These are phyloP conservation scores for Funneliformis mosseae DNA, from an alignment of 192 early-diverging fungal genomes.

Conservation along the genomic window DNA sequence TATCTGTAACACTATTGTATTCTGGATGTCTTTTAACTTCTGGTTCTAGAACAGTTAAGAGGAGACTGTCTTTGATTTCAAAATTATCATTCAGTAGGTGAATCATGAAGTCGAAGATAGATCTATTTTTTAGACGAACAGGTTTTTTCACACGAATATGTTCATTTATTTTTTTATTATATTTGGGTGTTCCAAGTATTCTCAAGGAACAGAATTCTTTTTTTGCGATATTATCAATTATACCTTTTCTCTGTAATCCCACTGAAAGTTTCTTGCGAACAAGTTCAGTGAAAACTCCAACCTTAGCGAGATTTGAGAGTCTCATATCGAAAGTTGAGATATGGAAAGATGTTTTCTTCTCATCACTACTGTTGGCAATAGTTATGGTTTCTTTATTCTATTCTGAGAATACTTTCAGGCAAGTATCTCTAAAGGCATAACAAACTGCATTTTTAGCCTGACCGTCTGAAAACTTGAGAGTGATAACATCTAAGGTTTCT, in stretches of 20 bases:
- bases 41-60: slow-evolving; percentile 4
- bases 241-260: background rate
- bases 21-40: background rate
- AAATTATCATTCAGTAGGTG: background rate
- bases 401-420: background rate
- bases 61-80: slow-evolving; percentile 9
- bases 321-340: slow-evolving; percentile 3
- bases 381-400: background rate
- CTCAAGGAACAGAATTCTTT: slow-evolving; percentile 1
- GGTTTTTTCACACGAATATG: background rate
- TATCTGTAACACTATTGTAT: background rate
- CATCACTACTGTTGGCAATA: slow-evolving; percentile 15
- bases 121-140: background rate
- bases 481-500: too few relatives aligned
- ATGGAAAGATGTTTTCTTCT: slow-evolving; percentile 9
- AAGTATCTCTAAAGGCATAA: background rate
- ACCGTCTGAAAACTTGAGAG: too few relatives aligned
- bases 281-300: slow-evolving; percentile 20
- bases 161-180: slow-evolving; percentile 10
- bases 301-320: slow-evolving; percentile 2
- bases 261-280: too few relatives aligned
- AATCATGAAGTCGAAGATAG: too few relatives aligned
- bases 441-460: background rate
- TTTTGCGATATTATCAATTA: slow-evolving; percentile 25
- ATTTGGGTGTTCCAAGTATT: too few relatives aligned